phyloP scores from a whole-genome alignment of 192 early-diverging fungal genomes.

The Coemansia sp. region DNA sequence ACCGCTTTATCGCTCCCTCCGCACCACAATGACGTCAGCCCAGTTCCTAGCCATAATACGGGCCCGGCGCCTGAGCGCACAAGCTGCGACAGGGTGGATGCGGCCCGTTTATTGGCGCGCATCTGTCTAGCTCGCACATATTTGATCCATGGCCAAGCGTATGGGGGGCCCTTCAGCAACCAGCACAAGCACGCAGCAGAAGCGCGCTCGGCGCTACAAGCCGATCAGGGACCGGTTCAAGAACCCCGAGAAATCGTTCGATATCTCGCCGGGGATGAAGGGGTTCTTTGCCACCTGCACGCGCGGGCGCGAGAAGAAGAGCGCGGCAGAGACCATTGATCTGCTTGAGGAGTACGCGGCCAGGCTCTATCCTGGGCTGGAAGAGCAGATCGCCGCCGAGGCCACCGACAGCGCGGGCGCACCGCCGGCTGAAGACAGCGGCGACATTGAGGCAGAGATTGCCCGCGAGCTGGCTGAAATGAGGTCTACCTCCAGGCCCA shows the following conservation, averaged over 20 bases:
- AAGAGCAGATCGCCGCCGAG: constrained; percentile 34
- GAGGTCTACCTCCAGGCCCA: constrained; percentile 25
- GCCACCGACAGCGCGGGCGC: constrained; percentile 1
- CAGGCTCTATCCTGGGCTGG: constrained; percentile 38
- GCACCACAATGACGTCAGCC: too few relatives aligned
- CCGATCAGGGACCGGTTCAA: constrained; percentile 28
- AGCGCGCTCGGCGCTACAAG: constrained; percentile 42
- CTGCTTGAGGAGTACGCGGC: constrained; percentile 41
- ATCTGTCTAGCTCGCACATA: too few relatives aligned
- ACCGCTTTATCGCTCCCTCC: too few relatives aligned
- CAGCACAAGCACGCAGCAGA: too few relatives aligned
- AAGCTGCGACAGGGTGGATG: too few relatives aligned
- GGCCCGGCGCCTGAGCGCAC: too few relatives aligned
- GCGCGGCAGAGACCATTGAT: constrained; percentile 38
- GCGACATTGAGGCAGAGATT: constrained; percentile 45
- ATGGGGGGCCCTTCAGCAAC: too few relatives aligned
- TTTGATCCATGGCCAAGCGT: too few relatives aligned
- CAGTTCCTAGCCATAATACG: too few relatives aligned
- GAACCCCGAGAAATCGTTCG: constrained; percentile 40
- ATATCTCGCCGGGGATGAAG: constrained; percentile 46
- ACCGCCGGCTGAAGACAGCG: neutral
- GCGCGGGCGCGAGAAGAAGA: constrained; percentile 39
- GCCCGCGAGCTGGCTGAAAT: constrained; percentile 44
- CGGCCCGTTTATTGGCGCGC: too few relatives aligned
- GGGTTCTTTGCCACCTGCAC: constrained; percentile 45